Evolutionary conservation across 345 rosid species (phyloP).

Genomic region (Linum tenue): DNA sequence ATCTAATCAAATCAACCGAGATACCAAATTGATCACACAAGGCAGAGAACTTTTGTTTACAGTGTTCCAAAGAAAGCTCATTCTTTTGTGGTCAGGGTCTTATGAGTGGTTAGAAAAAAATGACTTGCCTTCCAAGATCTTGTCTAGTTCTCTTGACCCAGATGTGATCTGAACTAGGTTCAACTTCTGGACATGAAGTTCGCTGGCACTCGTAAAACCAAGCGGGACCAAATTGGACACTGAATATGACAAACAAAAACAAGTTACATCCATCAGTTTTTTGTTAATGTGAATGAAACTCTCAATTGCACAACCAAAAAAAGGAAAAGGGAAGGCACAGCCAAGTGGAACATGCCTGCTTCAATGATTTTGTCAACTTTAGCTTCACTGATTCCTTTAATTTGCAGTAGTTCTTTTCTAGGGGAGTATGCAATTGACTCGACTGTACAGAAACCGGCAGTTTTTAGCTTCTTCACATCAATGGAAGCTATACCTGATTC

Average conservation of each 20-base stretch:
- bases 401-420: slow-evolving; percentile 91
- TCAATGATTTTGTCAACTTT: slow-evolving; percentile 90
- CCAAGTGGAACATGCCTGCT: slow-evolving; percentile 49
- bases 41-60: background rate
- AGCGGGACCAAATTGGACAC: slow-evolving; percentile 89
- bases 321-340: background rate
- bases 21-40: background rate
- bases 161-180: slow-evolving; percentile 95
- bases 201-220: slow-evolving; percentile 91
- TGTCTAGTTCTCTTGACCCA: slow-evolving; percentile 92
- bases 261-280: background rate
- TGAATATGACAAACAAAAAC: slow-evolving; percentile 20
- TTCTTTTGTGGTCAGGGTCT: too few species aligned
- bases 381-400: slow-evolving; percentile 94
- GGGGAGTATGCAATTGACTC: slow-evolving; percentile 87
- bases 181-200: slow-evolving; percentile 82
- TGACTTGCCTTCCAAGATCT: slow-evolving; percentile 71
- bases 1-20: background rate
- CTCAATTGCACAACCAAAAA: background rate
- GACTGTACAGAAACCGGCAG: slow-evolving; percentile 88
- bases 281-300: background rate
- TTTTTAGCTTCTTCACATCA: slow-evolving; percentile 86
- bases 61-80: too few species aligned
- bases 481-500: slow-evolving; percentile 78
- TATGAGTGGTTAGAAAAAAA: background rate